These are phyloP conservation scores for Solanum bulbocastanum DNA, from an alignment of 257 asterid genomes.

Conservation along the genomic window DNA sequence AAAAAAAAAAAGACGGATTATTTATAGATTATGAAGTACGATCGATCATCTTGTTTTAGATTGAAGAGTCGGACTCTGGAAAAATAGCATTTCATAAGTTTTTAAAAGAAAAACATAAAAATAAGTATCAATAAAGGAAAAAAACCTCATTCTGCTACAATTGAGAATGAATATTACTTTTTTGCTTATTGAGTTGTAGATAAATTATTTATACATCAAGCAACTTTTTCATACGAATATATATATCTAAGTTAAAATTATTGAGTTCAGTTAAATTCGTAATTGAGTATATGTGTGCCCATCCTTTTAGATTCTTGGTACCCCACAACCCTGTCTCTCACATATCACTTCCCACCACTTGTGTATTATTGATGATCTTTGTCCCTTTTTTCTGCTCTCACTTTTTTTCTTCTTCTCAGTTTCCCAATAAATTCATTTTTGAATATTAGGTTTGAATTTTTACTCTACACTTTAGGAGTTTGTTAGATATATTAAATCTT, in stretches of 20 bases:
- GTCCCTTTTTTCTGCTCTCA: neutral
- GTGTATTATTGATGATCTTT: slow-evolving; percentile 14
- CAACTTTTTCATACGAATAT: neutral
- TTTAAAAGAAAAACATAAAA: neutral
- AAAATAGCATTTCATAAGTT: neutral
- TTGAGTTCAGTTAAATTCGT: neutral
- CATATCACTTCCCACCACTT: slow-evolving; percentile 6
- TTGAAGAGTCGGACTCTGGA: neutral
- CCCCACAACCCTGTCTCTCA: slow-evolving; percentile 8
- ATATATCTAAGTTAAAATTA: neutral
- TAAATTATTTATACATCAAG: neutral
- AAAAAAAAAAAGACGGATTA: neutral
- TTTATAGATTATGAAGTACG: neutral
- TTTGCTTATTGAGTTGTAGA: neutral
- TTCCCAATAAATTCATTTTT: neutral
- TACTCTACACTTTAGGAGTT: neutral
- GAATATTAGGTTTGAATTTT: neutral
- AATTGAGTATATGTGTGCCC: neutral
- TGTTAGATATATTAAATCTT: neutral
- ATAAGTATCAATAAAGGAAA: neutral
- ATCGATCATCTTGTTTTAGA: neutral
- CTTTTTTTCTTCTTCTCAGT: neutral
- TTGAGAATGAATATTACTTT: neutral
- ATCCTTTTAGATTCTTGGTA: slow-evolving; percentile 9
- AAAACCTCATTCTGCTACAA: neutral